Conservation (phyloP, 371 early-diverging fungal genomes). For the Mortierella sp. region DNA sequence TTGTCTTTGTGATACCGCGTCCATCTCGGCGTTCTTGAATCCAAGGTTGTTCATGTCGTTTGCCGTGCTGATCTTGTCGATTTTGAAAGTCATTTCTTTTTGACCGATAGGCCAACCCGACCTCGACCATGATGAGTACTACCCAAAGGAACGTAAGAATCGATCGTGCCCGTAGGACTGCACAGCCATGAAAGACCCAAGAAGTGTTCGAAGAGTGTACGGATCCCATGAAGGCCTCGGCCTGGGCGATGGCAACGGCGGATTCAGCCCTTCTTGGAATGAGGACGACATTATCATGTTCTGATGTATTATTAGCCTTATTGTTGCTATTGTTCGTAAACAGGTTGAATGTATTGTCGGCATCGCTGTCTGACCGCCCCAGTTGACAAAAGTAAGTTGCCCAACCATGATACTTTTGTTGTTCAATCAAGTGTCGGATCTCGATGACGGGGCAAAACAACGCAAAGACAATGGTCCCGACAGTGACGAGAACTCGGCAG, state of each 20-base stretch:
- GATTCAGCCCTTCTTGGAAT: too few relatives aligned
- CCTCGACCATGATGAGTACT: constrained; percentile 5
- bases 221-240: too few relatives aligned
- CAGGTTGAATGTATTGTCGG: background rate
- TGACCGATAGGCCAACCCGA: background rate
- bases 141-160: constrained; percentile 17
- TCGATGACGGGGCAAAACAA: background rate
- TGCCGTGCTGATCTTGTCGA: background rate
- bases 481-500: background rate
- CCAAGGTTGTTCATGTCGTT: background rate
- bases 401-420: background rate
- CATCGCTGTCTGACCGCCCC: background rate
- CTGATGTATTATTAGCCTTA: background rate
- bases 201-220: too few relatives aligned
- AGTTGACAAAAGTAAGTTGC: constrained; percentile 6
- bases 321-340: background rate
- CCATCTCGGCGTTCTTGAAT: background rate
- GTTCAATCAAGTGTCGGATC: background rate
- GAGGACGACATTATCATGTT: too few relatives aligned
- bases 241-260: too few relatives aligned
- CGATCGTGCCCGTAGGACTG: constrained; percentile 7
- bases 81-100: constrained; percentile 6
- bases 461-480: background rate
- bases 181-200: constrained; percentile 8
- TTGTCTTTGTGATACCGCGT: background rate